Conservation (phyloP, 805 yeast species). For the Hanseniaspora singularis region DNA sequence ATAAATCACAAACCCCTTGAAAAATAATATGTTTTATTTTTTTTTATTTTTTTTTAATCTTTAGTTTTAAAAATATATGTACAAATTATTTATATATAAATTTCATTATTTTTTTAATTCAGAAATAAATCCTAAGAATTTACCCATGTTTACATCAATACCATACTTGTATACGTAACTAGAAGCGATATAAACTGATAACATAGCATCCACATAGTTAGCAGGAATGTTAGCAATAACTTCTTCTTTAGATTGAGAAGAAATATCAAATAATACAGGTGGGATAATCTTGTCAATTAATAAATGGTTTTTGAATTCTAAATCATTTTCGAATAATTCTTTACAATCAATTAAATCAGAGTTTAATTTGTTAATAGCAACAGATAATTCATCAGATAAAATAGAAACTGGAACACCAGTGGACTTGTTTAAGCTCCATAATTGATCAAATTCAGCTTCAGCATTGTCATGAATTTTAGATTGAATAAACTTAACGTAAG, state of each 20-base stretch:
- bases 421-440: slow-evolving; percentile 62
- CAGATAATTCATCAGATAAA: slow-evolving; percentile 72
- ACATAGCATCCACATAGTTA: slow-evolving; percentile 74
- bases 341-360: slow-evolving; percentile 74
- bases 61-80: too few relatives aligned
- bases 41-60: too few relatives aligned
- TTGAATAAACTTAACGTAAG: slow-evolving; percentile 81
- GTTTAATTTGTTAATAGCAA: slow-evolving; percentile 69
- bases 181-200: slow-evolving; percentile 77
- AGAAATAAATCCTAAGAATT: slow-evolving; percentile 57
- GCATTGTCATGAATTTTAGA: slow-evolving; percentile 65
- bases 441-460: slow-evolving; percentile 66
- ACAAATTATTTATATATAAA: too few relatives aligned
- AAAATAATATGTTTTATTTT: too few relatives aligned
- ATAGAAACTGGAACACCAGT: slow-evolving; percentile 53
- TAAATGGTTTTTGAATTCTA: slow-evolving; percentile 53
- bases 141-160: slow-evolving; percentile 66
- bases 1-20: too few relatives aligned
- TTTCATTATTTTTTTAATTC: slow-evolving; percentile 43
- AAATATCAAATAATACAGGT: slow-evolving; percentile 46
- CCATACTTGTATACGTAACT: slow-evolving; percentile 76
- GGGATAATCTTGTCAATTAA: slow-evolving; percentile 74
- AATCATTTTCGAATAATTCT: slow-evolving; percentile 76
- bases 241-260: slow-evolving; percentile 44
- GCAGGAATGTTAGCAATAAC: slow-evolving; percentile 73